Evolutionary conservation across 2,329 filamentous ascomycete species (phyloP).

Genomic region (Fusarium siculi): DNA sequence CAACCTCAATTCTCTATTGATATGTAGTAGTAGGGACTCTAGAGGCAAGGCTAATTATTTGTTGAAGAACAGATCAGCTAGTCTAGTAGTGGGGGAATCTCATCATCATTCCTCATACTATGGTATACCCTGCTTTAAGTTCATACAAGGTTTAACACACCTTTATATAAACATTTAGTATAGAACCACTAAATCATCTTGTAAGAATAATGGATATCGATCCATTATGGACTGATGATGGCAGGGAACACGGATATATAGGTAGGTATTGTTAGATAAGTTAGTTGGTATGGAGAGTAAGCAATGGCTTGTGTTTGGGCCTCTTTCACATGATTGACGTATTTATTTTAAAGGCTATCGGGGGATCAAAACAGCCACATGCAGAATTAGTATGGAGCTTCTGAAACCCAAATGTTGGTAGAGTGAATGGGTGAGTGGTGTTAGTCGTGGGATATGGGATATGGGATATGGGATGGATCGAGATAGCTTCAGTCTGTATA

Average conservation of each 20-base stretch:
- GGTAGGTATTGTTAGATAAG: background rate
- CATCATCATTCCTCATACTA: background rate
- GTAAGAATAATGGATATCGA: background rate
- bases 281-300: background rate
- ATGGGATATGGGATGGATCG: background rate
- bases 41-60: too few relatives aligned
- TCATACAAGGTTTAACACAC: background rate
- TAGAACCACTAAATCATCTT: background rate
- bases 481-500: background rate
- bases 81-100: too few relatives aligned
- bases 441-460: background rate
- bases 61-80: background rate
- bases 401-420: background rate
- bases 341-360: background rate
- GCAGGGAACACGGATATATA: background rate
- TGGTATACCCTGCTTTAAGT: background rate
- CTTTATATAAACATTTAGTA: background rate
- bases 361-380: slow-evolving; percentile 12
- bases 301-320: background rate
- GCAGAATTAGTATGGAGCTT: background rate
- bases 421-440: background rate
- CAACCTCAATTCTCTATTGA: background rate
- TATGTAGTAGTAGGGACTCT: background rate
- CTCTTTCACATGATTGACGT: slow-evolving; percentile 13
- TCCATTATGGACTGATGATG: slow-evolving; percentile 5